A percentile compares a stretch with the other conserved stretches of the same genome.
Conservation (phyloP, 352 stramenopile genomes). For the Globisporangium apiculatum region DNA sequence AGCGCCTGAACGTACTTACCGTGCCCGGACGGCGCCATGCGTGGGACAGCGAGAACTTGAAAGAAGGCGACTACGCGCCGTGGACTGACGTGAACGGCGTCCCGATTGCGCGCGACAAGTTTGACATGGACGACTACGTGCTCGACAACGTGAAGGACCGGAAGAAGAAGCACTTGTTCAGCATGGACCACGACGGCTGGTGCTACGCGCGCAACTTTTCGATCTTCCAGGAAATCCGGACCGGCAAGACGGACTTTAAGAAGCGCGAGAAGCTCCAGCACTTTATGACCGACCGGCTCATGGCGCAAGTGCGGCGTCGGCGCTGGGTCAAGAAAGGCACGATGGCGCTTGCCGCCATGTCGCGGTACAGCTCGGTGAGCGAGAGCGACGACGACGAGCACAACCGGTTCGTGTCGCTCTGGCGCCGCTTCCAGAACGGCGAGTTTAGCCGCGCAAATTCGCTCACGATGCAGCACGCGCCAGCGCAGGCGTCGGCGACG, state of each 20-base stretch:
- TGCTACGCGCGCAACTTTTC: slow-evolving; percentile 85
- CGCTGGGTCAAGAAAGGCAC: slow-evolving; percentile 72
- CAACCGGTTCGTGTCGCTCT: slow-evolving; percentile 58
- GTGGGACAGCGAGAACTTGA: slow-evolving; percentile 72
- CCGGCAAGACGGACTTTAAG: slow-evolving; percentile 63
- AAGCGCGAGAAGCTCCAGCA: slow-evolving; percentile 83
- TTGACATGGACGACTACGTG: slow-evolving; percentile 74
- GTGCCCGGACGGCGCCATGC: slow-evolving; percentile 47
- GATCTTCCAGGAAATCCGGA: slow-evolving; percentile 81
- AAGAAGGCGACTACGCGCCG: slow-evolving; percentile 73
- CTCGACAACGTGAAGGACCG: slow-evolving; percentile 73
- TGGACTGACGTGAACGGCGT: slow-evolving; percentile 86
- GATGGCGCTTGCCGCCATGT: slow-evolving; percentile 21
- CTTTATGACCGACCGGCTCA: slow-evolving; percentile 76
- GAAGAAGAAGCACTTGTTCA: slow-evolving; percentile 74
- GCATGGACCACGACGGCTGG: slow-evolving; percentile 84
- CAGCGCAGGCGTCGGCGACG: slow-evolving; percentile 24
- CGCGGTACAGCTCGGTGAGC: slow-evolving; percentile 43
- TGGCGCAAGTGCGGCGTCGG: slow-evolving; percentile 76
- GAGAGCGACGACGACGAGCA: slow-evolving; percentile 70
- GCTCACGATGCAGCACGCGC: slow-evolving; percentile 29
- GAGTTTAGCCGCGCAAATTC: slow-evolving; percentile 71
- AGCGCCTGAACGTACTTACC: slow-evolving; percentile 80
- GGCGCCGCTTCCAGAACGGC: slow-evolving; percentile 52
- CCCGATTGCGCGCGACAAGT: slow-evolving; percentile 64